A percentile compares a stretch with the other conserved stretches of the same genome.
Evolutionary conservation across 2,329 filamentous ascomycete genomes (phyloP).

Genomic region (Xylariaceae sp.): DNA sequence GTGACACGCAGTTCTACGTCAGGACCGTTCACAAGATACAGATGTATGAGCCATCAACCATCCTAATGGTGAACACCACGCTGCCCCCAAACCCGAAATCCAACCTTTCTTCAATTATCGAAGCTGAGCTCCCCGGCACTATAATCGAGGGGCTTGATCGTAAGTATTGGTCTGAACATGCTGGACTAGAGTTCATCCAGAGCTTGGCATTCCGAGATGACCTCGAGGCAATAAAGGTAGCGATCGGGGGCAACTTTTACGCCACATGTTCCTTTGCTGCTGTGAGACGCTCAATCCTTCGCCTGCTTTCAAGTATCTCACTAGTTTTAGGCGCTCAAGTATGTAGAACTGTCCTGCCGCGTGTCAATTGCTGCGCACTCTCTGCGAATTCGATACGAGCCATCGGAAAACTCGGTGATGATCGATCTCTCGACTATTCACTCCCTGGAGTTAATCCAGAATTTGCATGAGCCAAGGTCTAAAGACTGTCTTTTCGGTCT

Average conservation of each 20-base stretch:
- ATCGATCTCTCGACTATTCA: slow-evolving; percentile 86
- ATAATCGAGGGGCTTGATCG: slow-evolving; percentile 65
- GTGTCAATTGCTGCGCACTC: slow-evolving; percentile 73
- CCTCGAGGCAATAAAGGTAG: slow-evolving; percentile 73
- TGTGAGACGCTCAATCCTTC: slow-evolving; percentile 46
- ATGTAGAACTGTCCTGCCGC: slow-evolving; percentile 66
- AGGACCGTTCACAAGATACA: slow-evolving; percentile 82
- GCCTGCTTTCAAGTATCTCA: slow-evolving; percentile 17
- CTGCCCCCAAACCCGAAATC: slow-evolving; percentile 62
- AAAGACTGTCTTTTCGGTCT: slow-evolving; percentile 80
- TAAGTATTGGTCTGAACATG: slow-evolving; percentile 75
- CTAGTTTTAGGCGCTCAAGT: slow-evolving; percentile 65
- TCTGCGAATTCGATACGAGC: slow-evolving; percentile 79
- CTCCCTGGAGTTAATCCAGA: slow-evolving; percentile 86
- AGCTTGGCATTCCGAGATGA: slow-evolving; percentile 77
- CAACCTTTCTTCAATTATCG: slow-evolving; percentile 68
- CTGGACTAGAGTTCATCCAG: slow-evolving; percentile 73
- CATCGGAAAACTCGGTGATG: slow-evolving; percentile 90
- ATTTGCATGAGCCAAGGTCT: slow-evolving; percentile 71
- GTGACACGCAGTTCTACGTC: slow-evolving; percentile 87
- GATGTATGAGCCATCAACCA: slow-evolving; percentile 73
- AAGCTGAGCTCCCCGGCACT: slow-evolving; percentile 64
- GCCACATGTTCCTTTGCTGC: slow-evolving; percentile 81
- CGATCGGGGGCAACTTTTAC: slow-evolving; percentile 78
- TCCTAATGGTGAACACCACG: slow-evolving; percentile 72